Conservation (phyloP, 2,329 filamentous ascomycete genomes). For the Dothidotthia symphoricarpi region DNA sequence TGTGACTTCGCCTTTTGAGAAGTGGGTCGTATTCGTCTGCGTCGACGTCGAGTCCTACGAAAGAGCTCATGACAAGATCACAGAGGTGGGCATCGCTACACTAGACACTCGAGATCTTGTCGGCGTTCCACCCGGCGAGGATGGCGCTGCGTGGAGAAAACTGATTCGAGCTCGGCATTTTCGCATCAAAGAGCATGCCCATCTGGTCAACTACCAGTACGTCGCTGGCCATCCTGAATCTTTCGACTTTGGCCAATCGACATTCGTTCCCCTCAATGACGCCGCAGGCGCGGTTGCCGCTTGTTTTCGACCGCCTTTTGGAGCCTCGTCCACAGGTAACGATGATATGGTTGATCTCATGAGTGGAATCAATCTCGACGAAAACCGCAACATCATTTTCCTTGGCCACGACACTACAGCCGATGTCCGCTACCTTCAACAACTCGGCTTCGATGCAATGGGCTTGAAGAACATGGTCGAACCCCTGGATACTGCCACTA, state of each 20-base stretch:
- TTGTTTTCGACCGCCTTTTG: slow-evolving; percentile 60
- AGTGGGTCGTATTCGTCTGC: slow-evolving; percentile 65
- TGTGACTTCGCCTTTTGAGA: slow-evolving; percentile 42
- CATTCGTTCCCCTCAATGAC: slow-evolving; percentile 52
- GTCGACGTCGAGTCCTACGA: slow-evolving; percentile 86
- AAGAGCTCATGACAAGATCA: slow-evolving; percentile 62
- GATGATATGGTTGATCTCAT: slow-evolving; percentile 2
- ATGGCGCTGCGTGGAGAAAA: slow-evolving; percentile 65
- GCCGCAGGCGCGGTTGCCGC: slow-evolving; percentile 49
- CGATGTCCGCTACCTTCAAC: slow-evolving; percentile 68
- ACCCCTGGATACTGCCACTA: slow-evolving; percentile 67
- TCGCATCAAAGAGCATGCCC: slow-evolving; percentile 66
- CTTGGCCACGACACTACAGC: slow-evolving; percentile 71
- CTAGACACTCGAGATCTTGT: slow-evolving; percentile 67
- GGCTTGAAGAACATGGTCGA: slow-evolving; percentile 59
- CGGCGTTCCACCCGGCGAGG: slow-evolving; percentile 57
- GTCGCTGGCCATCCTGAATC: slow-evolving; percentile 69
- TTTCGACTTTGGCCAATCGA: slow-evolving; percentile 70
- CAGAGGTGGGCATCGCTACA: slow-evolving; percentile 81
- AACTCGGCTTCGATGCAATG: slow-evolving; percentile 62
- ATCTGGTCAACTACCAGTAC: slow-evolving; percentile 66
- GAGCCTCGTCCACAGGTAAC: slow-evolving; percentile 20
- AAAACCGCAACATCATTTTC: slow-evolving; percentile 64
- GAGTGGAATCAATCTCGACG: slow-evolving; percentile 16
- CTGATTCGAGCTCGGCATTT: slow-evolving; percentile 72